These are phyloP conservation scores for Eucalyptus pauciflora DNA, from an alignment of 345 rosid genomes.

Conservation along the genomic window DNA sequence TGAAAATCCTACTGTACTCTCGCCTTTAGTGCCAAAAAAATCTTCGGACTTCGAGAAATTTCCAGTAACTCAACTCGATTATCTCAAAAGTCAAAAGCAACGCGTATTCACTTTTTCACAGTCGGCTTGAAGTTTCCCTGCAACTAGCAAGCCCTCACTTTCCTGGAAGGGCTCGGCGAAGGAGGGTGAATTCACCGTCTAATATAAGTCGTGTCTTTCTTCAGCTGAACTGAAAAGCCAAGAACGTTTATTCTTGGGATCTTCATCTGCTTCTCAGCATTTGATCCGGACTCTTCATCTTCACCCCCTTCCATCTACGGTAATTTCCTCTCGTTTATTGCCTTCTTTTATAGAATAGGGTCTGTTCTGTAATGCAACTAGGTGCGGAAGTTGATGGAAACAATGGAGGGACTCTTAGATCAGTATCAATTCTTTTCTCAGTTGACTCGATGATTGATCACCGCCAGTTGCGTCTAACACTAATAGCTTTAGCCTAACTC, in stretches of 20 bases:
- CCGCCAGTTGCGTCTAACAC: background rate
- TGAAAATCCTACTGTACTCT: background rate
- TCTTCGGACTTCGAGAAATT: background rate
- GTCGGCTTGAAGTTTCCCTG: background rate
- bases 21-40: fast-evolving
- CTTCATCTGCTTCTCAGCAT: background rate
- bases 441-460: background rate
- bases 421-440: background rate
- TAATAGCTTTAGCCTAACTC: background rate
- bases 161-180: background rate
- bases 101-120: background rate
- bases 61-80: background rate
- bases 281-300: background rate
- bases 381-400: background rate
- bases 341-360: background rate
- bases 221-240: background rate
- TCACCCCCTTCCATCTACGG: background rate
- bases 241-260: background rate
- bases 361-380: background rate
- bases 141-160: background rate
- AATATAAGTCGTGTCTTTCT: fast-evolving
- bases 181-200: background rate
- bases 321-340: background rate
- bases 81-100: no score
- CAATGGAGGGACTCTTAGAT: fast-evolving